These are phyloP conservation scores for Claviceps maximensis DNA, from an alignment of 2,329 filamentous ascomycete genomes.

Conservation along the genomic window DNA sequence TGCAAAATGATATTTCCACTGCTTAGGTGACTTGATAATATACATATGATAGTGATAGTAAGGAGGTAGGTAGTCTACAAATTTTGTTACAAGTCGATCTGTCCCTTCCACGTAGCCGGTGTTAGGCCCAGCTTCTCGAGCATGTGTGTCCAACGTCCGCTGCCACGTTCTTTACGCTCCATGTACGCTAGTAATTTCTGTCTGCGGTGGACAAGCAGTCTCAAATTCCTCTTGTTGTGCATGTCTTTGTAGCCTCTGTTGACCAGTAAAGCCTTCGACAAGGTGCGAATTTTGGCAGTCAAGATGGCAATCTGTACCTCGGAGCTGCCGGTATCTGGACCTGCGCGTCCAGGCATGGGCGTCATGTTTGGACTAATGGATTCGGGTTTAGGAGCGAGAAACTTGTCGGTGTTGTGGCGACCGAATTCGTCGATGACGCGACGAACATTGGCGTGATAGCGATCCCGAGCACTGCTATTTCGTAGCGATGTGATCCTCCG, in stretches of 20 bases:
- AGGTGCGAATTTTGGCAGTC: constrained; percentile 79
- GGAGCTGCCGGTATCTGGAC: constrained; percentile 83
- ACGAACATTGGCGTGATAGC: constrained; percentile 67
- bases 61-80: constrained; percentile 24
- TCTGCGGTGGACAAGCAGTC: constrained; percentile 72
- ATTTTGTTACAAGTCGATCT: constrained; percentile 45
- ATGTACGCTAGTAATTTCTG: constrained; percentile 84
- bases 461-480: constrained; percentile 67
- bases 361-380: constrained; percentile 27
- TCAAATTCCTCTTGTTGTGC: constrained; percentile 83
- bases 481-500: constrained; percentile 64
- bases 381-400: constrained; percentile 49
- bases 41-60: constrained; percentile 30
- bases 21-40: constrained; percentile 28
- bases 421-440: constrained; percentile 82
- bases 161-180: constrained; percentile 78
- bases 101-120: constrained; percentile 78
- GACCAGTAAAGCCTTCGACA: constrained; percentile 58
- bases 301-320: constrained; percentile 97
- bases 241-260: constrained; percentile 70
- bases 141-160: constrained; percentile 78
- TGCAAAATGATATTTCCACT: constrained; percentile 2
- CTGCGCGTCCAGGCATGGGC: constrained; percentile 46
- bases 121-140: constrained; percentile 73
- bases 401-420: constrained; percentile 71